Evolutionary conservation across 768 basidiomycete species (phyloP).

Genomic region (Mycena olivaceomarginata): DNA sequence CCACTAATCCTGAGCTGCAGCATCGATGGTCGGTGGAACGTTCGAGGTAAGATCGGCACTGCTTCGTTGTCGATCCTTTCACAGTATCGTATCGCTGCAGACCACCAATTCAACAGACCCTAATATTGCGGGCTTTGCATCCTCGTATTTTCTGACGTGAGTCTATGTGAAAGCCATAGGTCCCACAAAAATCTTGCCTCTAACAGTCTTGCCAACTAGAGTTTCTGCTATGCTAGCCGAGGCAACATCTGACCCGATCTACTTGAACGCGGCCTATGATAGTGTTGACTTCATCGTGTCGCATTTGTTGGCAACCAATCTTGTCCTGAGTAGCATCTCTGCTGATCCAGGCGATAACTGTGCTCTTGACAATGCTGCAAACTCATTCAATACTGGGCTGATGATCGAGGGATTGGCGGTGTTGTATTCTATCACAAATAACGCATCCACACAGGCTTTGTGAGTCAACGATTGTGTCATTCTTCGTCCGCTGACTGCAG

Average conservation of each 20-base stretch:
- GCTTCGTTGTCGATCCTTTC: background rate
- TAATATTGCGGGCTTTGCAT: constrained; percentile 1
- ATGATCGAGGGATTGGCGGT: constrained; percentile 33
- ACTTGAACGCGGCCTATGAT: constrained; percentile 19
- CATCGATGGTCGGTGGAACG: constrained; percentile 26
- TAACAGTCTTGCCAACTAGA: background rate
- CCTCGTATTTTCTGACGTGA: constrained; percentile 18
- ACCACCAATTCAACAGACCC: background rate
- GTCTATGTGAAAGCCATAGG: background rate
- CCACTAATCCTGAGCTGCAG: background rate
- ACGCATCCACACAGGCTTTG: constrained; percentile 13
- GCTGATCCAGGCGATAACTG: background rate
- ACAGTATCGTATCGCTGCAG: background rate
- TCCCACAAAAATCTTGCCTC: background rate
- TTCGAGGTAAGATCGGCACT: constrained; percentile 15
- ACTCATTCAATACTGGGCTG: constrained; percentile 24
- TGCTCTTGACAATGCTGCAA: background rate
- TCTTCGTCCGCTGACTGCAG: background rate
- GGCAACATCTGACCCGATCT: constrained; percentile 30
- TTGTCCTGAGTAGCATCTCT: constrained; percentile 12
- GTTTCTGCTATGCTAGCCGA: constrained; percentile 38
- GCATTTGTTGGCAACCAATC: constrained; percentile 10
- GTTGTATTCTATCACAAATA: constrained; percentile 18
- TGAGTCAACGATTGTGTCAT: background rate
- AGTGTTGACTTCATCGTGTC: constrained; percentile 4